A percentile compares a stretch with the other conserved stretches of the same genome.
These are phyloP conservation scores for Stephania yunnanensis DNA, from an alignment of 164 flowering plant genomes.

Conservation along the genomic window DNA sequence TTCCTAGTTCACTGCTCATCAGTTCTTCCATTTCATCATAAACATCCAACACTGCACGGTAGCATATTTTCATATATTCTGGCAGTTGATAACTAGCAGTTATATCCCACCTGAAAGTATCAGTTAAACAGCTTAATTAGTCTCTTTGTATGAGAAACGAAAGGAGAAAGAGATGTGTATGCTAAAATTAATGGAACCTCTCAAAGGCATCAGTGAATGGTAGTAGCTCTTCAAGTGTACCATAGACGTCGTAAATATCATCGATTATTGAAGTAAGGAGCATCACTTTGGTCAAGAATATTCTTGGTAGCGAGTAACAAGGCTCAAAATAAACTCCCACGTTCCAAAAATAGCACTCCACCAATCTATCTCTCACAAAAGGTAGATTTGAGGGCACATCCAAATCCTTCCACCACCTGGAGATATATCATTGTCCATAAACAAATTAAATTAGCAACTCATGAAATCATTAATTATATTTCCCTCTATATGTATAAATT, in stretches of 20 bases:
- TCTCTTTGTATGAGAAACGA: too few species aligned
- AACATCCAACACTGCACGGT: too few species aligned
- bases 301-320: slow-evolving; percentile 10
- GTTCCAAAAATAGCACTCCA: slow-evolving; percentile 39
- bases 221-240: slow-evolving; percentile 1
- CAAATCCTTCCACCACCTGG: slow-evolving; percentile 39
- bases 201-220: too few species aligned
- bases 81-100: too few species aligned
- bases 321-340: slow-evolving; percentile 25
- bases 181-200: too few species aligned
- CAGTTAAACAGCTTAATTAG: too few species aligned
- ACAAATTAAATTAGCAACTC: too few species aligned
- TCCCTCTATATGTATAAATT: too few species aligned
- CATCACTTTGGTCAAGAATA: slow-evolving; percentile 15
- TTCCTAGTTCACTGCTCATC: slow-evolving; percentile 25
- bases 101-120: too few species aligned
- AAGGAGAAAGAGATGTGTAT: too few species aligned
- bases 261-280: slow-evolving; percentile 14
- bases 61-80: too few species aligned
- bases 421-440: too few species aligned
- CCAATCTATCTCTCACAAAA: slow-evolving; percentile 33
- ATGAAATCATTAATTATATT: background rate
- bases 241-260: slow-evolving; percentile 24
- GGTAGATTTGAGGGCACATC: slow-evolving; percentile 26
- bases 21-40: slow-evolving; percentile 22